Evolutionary conservation across 305 asterid species (phyloP).

Genomic region (Solanum hybrid): DNA sequence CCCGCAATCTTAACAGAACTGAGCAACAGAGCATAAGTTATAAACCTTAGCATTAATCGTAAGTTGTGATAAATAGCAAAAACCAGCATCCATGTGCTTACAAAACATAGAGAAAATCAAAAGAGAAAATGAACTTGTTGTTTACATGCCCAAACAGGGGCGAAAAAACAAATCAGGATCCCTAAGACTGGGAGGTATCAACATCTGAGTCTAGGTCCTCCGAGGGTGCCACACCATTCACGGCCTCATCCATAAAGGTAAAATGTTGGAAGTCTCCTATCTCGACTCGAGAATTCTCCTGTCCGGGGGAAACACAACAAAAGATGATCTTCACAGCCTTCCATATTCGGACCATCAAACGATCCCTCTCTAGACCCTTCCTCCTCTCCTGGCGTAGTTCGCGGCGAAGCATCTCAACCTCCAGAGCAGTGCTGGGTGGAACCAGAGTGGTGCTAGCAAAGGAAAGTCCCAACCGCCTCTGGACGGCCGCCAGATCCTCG

Average conservation of each 20-base stretch:
- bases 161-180: not conserved
- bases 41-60: not conserved
- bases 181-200: not conserved
- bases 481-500: not conserved
- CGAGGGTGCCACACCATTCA: not conserved
- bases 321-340: not conserved
- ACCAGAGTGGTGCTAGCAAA: not conserved
- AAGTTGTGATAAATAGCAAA: too few species aligned
- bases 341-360: rapidly evolving
- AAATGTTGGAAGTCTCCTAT: not conserved
- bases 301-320: not conserved
- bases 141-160: not conserved
- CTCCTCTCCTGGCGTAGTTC: not conserved
- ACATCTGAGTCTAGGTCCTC: not conserved
- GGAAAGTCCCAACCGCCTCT: not conserved
- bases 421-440: not conserved
- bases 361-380: not conserved
- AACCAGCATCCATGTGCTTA: not conserved
- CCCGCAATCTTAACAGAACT: not conserved
- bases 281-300: not conserved
- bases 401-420: not conserved
- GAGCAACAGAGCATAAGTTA: not conserved
- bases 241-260: not conserved
- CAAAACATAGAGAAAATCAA: not conserved
- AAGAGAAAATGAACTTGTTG: not conserved